Evolutionary conservation across 805 yeast species (phyloP).

Genomic region (Spathaspora sp.): DNA sequence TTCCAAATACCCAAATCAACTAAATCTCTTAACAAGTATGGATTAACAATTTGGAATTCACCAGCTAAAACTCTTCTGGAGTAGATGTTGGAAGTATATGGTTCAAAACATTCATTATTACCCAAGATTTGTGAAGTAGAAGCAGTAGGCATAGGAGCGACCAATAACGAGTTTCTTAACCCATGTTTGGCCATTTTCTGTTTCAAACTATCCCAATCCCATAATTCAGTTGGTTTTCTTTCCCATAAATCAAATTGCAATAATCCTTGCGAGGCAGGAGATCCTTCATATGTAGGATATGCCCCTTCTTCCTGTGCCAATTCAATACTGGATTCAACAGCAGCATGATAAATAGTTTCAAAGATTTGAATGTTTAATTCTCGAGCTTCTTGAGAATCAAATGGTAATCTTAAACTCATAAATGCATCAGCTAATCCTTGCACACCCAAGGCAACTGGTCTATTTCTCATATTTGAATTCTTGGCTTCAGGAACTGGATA

Average conservation of each 20-base stretch:
- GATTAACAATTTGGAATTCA: constrained; percentile 62
- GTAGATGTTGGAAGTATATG: constrained; percentile 59
- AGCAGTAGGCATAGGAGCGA: constrained; percentile 69
- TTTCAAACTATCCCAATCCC: constrained; percentile 58
- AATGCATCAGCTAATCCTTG: constrained; percentile 62
- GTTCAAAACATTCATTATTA: constrained; percentile 61
- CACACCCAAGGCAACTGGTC: constrained; percentile 63
- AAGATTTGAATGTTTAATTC: constrained; percentile 56
- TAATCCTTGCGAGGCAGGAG: constrained; percentile 57
- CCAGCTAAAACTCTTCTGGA: constrained; percentile 63
- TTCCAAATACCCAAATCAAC: constrained; percentile 58
- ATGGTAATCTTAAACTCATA: constrained; percentile 53
- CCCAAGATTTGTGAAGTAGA: constrained; percentile 63
- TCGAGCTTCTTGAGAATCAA: constrained; percentile 55
- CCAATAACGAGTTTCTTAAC: constrained; percentile 54
- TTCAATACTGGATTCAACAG: constrained; percentile 55
- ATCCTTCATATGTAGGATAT: constrained; percentile 49
- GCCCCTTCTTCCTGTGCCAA: constrained; percentile 49
- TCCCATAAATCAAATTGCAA: constrained; percentile 59
- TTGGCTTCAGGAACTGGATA: constrained; percentile 56
- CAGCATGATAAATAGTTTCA: constrained; percentile 60
- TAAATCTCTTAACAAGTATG: constrained; percentile 53
- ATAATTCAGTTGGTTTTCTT: constrained; percentile 55
- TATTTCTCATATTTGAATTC: constrained; percentile 51
- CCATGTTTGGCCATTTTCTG: constrained; percentile 47